These are phyloP conservation scores for Neonectria hederae DNA, from an alignment of 2,329 filamentous ascomycete species.

Conservation along the genomic window DNA sequence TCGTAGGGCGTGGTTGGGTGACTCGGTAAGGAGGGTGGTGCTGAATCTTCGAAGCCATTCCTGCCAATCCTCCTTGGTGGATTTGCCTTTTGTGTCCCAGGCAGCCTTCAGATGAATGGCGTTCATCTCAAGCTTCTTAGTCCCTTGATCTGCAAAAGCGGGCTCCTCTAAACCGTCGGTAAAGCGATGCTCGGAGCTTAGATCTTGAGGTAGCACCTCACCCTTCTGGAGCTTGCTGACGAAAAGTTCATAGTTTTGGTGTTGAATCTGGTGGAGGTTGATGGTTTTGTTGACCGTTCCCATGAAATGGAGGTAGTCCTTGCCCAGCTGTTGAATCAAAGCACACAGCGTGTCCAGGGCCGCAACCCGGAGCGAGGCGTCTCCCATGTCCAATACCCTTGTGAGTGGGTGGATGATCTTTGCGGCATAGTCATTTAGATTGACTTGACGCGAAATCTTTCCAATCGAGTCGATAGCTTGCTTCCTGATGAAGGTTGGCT, in stretches of 20 bases:
- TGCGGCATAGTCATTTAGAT: constrained; percentile 95
- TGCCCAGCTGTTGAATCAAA: constrained; percentile 93
- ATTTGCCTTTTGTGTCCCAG: constrained; percentile 97
- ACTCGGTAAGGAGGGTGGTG: constrained; percentile 93
- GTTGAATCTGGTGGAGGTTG: constrained; percentile 80
- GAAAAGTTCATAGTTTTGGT: constrained; percentile 91
- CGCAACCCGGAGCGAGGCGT: constrained; percentile 77
- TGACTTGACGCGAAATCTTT: constrained; percentile 93
- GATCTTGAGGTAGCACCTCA: constrained; percentile 92
- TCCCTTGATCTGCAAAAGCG: constrained; percentile 82
- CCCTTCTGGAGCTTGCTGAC: constrained; percentile 94
- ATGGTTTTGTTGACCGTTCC: constrained; percentile 91
- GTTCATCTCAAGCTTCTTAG: constrained; percentile 96
- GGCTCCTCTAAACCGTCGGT: constrained; percentile 81
- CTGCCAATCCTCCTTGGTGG: constrained; percentile 98
- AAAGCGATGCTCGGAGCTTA: constrained; percentile 87
- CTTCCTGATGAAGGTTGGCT: constrained; percentile 82
- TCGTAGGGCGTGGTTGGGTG: constrained; percentile 91
- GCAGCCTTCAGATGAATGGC: constrained; percentile 96
- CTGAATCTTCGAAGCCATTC: constrained; percentile 98
- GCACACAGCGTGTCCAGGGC: constrained; percentile 95
- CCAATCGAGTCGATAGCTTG: constrained; percentile 94
- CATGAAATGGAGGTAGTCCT: constrained; percentile 94
- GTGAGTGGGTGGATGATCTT: constrained; percentile 95
- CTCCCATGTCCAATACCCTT: constrained; percentile 78